These are phyloP conservation scores for Tetrapisispora arboricola DNA, from an alignment of 805 yeast genomes.

Conservation along the genomic window DNA sequence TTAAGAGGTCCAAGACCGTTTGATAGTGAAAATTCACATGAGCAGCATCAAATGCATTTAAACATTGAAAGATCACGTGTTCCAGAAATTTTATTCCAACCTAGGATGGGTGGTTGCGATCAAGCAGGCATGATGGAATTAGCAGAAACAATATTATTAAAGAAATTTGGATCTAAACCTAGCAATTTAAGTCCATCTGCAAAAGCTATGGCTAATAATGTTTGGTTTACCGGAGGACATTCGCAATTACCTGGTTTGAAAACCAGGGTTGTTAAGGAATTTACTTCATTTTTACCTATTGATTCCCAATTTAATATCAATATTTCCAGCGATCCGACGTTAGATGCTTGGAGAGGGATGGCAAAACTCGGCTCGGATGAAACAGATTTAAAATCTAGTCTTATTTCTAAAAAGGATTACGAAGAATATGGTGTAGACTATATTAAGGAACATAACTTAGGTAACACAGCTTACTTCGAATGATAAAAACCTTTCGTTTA, in stretches of 20 bases:
- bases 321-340: constrained; percentile 53
- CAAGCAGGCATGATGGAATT: constrained; percentile 90
- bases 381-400: constrained; percentile 35
- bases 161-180: constrained; percentile 50
- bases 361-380: constrained; percentile 55
- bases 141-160: constrained; percentile 51
- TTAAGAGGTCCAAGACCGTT: constrained; percentile 84
- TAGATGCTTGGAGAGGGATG: constrained; percentile 95
- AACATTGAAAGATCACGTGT: constrained; percentile 86
- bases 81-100: constrained; percentile 88
- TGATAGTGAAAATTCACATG: constrained; percentile 71
- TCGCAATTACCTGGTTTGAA: constrained; percentile 55
- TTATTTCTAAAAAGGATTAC: constrained; percentile 61
- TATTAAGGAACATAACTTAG: constrained; percentile 74
- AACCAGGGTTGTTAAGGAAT: constrained; percentile 58
- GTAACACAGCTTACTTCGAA: constrained; percentile 37
- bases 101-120: constrained; percentile 87
- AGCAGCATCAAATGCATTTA: constrained; percentile 81
- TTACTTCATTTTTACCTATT: constrained; percentile 60
- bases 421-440: constrained; percentile 86
- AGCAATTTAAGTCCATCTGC: constrained; percentile 30
- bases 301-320: constrained; percentile 52
- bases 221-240: constrained; percentile 83
- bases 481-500: neutral
- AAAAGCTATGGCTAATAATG: constrained; percentile 37